Conservation (phyloP, 768 basidiomycete genomes). For the Infundibulicybe gibba region DNA sequence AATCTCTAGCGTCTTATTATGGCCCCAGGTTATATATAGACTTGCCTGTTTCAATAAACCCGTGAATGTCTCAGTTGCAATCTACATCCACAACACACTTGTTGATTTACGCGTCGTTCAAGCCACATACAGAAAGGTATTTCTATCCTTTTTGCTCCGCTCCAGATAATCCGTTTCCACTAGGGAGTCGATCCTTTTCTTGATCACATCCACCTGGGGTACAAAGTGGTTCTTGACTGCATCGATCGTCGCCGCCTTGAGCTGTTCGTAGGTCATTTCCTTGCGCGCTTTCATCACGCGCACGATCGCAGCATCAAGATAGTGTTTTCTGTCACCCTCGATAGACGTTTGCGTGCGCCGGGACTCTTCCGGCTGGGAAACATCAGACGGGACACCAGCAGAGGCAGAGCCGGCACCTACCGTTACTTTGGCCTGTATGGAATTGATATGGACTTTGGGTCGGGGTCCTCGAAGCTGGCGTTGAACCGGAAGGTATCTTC, state of each 20-base stretch:
- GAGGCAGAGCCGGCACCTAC: constrained; percentile 38
- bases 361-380: constrained; percentile 75
- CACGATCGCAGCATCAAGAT: constrained; percentile 93
- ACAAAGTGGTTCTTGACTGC: constrained; percentile 87
- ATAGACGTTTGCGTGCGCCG: constrained; percentile 79
- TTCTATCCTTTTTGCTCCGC: constrained; percentile 69
- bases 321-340: constrained; percentile 81
- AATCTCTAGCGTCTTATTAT: no score
- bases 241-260: constrained; percentile 81
- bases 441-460: constrained; percentile 86
- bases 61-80: no score
- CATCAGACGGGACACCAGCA: constrained; percentile 2
- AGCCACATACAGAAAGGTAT: constrained; percentile 78
- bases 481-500: constrained; percentile 82
- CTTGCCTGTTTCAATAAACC: no score
- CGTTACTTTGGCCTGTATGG: constrained; percentile 91
- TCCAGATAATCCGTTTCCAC: constrained; percentile 87
- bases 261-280: constrained; percentile 72
- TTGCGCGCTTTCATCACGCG: constrained; percentile 95
- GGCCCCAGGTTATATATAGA: no score
- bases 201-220: constrained; percentile 82
- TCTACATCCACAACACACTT: no score
- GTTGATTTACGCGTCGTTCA: no score
- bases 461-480: constrained; percentile 76
- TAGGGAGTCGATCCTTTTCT: constrained; percentile 75